These are phyloP conservation scores for Sugiyamaella castrensis DNA, from an alignment of 1,139 yeast species.

Conservation along the genomic window DNA sequence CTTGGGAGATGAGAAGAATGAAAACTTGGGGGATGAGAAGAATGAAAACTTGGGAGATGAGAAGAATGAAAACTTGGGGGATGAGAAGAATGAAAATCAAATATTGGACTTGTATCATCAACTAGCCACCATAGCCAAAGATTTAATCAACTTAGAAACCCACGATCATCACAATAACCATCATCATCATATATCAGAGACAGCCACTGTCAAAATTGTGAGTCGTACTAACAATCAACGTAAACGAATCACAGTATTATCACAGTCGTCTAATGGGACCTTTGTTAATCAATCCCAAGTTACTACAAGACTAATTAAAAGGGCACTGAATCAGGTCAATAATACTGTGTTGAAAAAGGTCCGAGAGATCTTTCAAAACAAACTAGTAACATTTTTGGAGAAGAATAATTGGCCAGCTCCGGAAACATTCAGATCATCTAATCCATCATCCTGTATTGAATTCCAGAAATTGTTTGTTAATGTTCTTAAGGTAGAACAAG, in stretches of 20 bases:
- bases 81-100: background rate
- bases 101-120: constrained; percentile 5
- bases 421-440: constrained; percentile 13
- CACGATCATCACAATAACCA: too few relatives aligned
- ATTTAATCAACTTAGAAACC: background rate
- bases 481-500: constrained; percentile 18
- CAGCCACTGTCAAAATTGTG: too few relatives aligned
- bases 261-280: too few relatives aligned
- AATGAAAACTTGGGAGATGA: background rate
- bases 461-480: constrained; percentile 18
- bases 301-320: background rate
- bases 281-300: background rate
- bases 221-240: too few relatives aligned
- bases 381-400: constrained; percentile 19
- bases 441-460: constrained; percentile 3
- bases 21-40: background rate
- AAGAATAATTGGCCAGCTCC: constrained; percentile 29
- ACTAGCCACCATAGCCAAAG: constrained; percentile 1
- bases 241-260: too few relatives aligned
- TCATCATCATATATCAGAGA: too few relatives aligned
- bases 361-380: constrained; percentile 3
- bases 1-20: too few relatives aligned
- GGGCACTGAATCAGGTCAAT: constrained; percentile 2
- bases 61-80: background rate
- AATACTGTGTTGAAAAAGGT: background rate